Base-by-base conservation (phyloP, 768 basidiomycete genomes). In the Tulasnella sp. region DNA sequence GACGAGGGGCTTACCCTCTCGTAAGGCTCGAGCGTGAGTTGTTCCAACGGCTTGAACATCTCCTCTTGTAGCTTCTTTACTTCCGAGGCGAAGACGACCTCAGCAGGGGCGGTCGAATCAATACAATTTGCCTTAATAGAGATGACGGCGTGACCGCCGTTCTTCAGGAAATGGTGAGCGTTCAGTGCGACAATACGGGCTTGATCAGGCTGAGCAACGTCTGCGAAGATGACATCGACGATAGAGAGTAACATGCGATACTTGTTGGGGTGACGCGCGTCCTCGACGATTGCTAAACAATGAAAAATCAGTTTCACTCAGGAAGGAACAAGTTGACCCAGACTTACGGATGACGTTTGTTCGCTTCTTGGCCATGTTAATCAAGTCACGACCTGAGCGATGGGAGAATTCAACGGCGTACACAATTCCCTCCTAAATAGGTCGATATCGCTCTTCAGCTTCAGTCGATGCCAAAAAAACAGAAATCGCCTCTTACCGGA, bases 61-160 rank as follows among this genome's bases (percentile, higher is more conserved):
- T 83, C 84, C 63, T 85, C 84, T 79, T 90, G 88, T 77, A 98
- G 83, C 75, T 82, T 86, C 79, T 94, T 87, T 47, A 98, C 91
- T 81, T 98, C 94, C 41, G 85, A 81, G 1, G 93, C 90, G 77
- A 98, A 99, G 63, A 98, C 90, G 32, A 88, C 89, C 75, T 94
- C 92, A 11, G 97, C 88, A 2, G 93, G 88, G 3, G 86, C 86
- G n/a, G 95, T 98, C 52, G 94, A 98, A 81, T 99, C 97, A 80
- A 99, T 91, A 84, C 97, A 99, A 77, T 91, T 94, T 36, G 97
- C 97, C 84, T 99, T 99, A 86, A 99, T 97, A 70, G 96, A 98
- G 75, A 99, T 94, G 77, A 99, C 89, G 77, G 87, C 84, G 77
- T 97, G 93, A 1, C 97, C 97, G 36, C 86, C 87, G 80, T 95